phyloP scores from a whole-genome alignment of 2,329 filamentous ascomycete species.

The Hypoxylon rubiginosum region DNA sequence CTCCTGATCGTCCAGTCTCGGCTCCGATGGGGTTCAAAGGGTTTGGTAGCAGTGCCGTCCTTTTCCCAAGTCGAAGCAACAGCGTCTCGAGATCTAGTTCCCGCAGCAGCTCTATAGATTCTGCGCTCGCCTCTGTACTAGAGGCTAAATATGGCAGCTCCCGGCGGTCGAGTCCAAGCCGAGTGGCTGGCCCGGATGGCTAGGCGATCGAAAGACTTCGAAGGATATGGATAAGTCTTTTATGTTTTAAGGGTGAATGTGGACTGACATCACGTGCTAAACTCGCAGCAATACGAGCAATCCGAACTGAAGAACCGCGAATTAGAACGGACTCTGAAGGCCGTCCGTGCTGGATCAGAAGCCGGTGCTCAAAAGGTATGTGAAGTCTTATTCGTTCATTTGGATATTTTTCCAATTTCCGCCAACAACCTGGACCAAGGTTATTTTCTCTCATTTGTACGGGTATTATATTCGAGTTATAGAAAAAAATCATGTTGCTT shows the following conservation, averaged over 20 bases:
- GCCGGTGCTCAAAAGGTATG: conserved; percentile 67
- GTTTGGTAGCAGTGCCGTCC: conserved; percentile 12
- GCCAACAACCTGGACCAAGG: conserved; percentile 3
- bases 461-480: conserved; percentile 2
- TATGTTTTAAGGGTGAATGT: conserved; percentile 4
- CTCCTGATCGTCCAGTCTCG: conserved; percentile 34
- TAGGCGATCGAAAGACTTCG: neutral
- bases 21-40: conserved; percentile 2
- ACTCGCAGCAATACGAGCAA: conserved; percentile 68
- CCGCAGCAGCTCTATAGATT: conserved; percentile 6
- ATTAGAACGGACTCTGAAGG: conserved; percentile 67
- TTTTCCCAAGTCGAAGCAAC: conserved; percentile 3
- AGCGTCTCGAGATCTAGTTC: conserved; percentile 22
- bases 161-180: conserved; percentile 17
- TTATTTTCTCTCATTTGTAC: neutral
- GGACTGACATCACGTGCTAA: conserved; percentile 42
- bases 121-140: conserved; percentile 7
- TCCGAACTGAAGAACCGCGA: conserved; percentile 69
- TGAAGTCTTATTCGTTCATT: conserved; percentile 39
- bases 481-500: conserved; percentile 20
- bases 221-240: conserved; percentile 6
- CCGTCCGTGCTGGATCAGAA: conserved; percentile 63
- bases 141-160: neutral
- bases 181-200: conserved; percentile 37
- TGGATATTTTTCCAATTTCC: conserved; percentile 11